These are phyloP conservation scores for Neurospora sp. DNA, from an alignment of 495 filamentous ascomycete species.

Conservation along the genomic window DNA sequence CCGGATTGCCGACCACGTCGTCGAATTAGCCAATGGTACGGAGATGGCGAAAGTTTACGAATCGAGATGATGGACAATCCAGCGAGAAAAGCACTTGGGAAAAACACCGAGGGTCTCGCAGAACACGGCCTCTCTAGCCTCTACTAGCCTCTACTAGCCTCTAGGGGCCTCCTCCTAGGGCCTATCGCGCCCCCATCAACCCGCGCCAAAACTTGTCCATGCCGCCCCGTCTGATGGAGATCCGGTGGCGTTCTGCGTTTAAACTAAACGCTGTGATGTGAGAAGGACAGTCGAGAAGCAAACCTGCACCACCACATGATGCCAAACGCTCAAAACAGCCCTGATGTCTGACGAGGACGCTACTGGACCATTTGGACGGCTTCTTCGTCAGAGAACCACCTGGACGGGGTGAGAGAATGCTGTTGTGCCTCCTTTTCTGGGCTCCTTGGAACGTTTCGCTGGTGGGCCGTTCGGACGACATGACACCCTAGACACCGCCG, in stretches of 20 bases:
- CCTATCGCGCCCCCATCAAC: not conserved
- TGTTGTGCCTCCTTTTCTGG: not conserved
- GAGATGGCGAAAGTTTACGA: not conserved
- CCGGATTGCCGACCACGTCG: not conserved
- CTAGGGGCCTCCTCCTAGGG: not conserved
- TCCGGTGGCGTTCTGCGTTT: not conserved
- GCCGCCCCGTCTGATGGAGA: not conserved
- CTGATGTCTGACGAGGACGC: not conserved
- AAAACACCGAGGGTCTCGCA: not conserved
- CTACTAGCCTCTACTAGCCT: not conserved
- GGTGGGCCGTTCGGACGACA: not conserved
- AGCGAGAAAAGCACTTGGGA: not conserved
- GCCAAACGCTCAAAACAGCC: not conserved
- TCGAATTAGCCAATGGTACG: not conserved
- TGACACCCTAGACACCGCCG: not conserved
- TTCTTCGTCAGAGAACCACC: not conserved
- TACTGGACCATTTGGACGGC: not conserved
- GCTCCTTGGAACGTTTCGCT: not conserved
- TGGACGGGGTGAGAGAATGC: not conserved
- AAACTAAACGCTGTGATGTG: not conserved
- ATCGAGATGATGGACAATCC: not conserved
- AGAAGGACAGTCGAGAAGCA: not conserved
- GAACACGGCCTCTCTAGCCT: not conserved
- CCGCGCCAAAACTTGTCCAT: not conserved
- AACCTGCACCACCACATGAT: not conserved